Base-by-base conservation (phyloP, 495 filamentous ascomycete genomes). In the Articulospora tetracladia region DNA sequence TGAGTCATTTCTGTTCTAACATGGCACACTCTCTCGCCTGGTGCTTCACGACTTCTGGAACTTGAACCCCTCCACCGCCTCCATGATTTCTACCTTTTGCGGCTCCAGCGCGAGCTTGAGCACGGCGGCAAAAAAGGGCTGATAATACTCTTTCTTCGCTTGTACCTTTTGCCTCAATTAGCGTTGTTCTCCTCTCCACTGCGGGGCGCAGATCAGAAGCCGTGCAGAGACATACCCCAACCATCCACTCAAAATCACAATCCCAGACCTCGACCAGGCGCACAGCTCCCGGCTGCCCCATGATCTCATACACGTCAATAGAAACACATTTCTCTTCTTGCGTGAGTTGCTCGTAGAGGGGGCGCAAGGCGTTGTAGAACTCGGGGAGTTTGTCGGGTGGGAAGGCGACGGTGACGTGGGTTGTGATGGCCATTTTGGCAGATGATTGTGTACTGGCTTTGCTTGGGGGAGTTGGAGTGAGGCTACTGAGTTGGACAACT, bases 61-160 rank as follows among this genome's bases (percentile, higher is more conserved):
- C n/a, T 44, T 44, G 39, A 8, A 44, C 11, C 39, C 39, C 39
- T 44, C 39, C 6, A 53, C 50, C 3, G 24, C 50, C 8, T 17
- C 30, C 13, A 53, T 15, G 7, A 53, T 8, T 6, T 53, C 50
- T 17, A 53, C n/a, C 1, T 15, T 53, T 30, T 53, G 50, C 11
- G 50, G 50, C 8, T 53, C 23, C 23, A 53, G 17, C 26, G 50
- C 22, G n/a, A 53, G 27, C 15, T 53, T 32, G 17, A 2, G 8
- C 13, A 30, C 28, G 17, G 50, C 25, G 2, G 17, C 26, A 22
- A 53, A 28, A 25, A 53, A 53, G 17, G 50, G 50, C 1, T n/a
- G 13, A 7, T 53, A 53, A 22, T 53, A 53, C 8, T 53, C 50
- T n/a, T 53, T 53, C 50, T 53, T 53, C 23, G 50, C 13, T 53